Conservation (phyloP, 768 basidiomycete species). For the Pleurotus eryngii region DNA sequence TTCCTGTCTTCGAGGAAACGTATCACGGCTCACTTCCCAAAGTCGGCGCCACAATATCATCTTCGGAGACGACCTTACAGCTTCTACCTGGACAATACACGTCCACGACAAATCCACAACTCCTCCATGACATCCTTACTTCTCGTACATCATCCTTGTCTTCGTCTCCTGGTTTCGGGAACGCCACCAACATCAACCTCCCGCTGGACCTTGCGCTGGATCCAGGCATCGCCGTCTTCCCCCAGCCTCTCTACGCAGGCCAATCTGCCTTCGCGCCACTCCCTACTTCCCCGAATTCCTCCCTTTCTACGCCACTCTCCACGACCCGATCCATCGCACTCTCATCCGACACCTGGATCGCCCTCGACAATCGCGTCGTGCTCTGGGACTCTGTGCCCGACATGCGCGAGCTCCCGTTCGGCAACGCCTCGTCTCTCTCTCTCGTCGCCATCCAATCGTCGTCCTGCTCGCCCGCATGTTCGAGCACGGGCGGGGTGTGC, state of each 20-base stretch:
- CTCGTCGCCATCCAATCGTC: constrained; percentile 49
- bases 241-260: constrained; percentile 51
- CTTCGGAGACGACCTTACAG: constrained; percentile 44
- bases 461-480: constrained; percentile 67
- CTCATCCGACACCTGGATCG: constrained; percentile 53
- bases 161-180: constrained; percentile 51
- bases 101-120: constrained; percentile 53
- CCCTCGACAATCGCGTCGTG: constrained; percentile 48
- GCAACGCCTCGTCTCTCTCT: constrained; percentile 30
- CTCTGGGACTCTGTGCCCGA: constrained; percentile 67
- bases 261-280: constrained; percentile 46
- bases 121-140: constrained; percentile 55
- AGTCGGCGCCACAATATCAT: constrained; percentile 61
- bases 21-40: too few species aligned
- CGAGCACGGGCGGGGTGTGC: constrained; percentile 61
- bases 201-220: constrained; percentile 54
- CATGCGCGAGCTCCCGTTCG: constrained; percentile 43
- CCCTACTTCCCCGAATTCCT: constrained; percentile 34
- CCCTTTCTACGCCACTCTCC: constrained; percentile 38
- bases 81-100: constrained; percentile 64
- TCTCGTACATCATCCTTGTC: constrained; percentile 48
- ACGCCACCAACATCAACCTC: constrained; percentile 42
- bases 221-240: constrained; percentile 53
- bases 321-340: constrained; percentile 50
- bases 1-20: background rate